These are phyloP conservation scores for Globisporangium echinulatum DNA, from an alignment of 352 stramenopile species.

Conservation along the genomic window DNA sequence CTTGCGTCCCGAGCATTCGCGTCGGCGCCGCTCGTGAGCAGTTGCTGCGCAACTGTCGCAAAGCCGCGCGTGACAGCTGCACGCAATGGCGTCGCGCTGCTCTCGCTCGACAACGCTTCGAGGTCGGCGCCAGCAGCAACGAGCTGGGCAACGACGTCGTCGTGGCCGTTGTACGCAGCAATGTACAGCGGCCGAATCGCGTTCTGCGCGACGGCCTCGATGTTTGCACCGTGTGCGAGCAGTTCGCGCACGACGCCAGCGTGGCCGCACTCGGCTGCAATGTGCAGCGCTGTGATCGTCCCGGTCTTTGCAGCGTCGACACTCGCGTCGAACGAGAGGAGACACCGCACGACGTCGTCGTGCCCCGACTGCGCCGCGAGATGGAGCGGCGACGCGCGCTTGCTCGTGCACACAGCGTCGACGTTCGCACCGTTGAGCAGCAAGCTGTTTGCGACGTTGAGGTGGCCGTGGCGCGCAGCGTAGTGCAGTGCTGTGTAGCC, in stretches of 20 bases:
- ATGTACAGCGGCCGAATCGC: slow-evolving; percentile 39
- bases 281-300: slow-evolving; percentile 47
- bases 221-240: slow-evolving; percentile 29
- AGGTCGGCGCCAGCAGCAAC: slow-evolving; percentile 32
- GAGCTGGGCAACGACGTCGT: slow-evolving; percentile 31
- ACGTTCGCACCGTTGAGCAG: slow-evolving; percentile 46
- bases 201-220: slow-evolving; percentile 38
- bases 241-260: slow-evolving; percentile 31
- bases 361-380: slow-evolving; percentile 43
- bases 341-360: slow-evolving; percentile 40
- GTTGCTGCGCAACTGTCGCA: slow-evolving; percentile 26
- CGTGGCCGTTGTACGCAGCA: slow-evolving; percentile 43
- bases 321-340: slow-evolving; percentile 44
- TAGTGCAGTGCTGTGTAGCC: slow-evolving; percentile 50
- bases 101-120: slow-evolving; percentile 32
- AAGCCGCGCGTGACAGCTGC: slow-evolving; percentile 35
- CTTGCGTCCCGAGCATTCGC: slow-evolving; percentile 36
- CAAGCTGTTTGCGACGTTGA: slow-evolving; percentile 51
- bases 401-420: slow-evolving; percentile 29
- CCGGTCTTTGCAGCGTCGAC: slow-evolving; percentile 32
- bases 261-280: slow-evolving; percentile 45
- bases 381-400: slow-evolving; percentile 29
- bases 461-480: slow-evolving; percentile 39
- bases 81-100: slow-evolving; percentile 40
- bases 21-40: slow-evolving; percentile 33